A percentile compares a stretch with the other conserved stretches of the same genome.
Conservation (phyloP, 106 monocot genomes). For the Iris macrosiphon region DNA sequence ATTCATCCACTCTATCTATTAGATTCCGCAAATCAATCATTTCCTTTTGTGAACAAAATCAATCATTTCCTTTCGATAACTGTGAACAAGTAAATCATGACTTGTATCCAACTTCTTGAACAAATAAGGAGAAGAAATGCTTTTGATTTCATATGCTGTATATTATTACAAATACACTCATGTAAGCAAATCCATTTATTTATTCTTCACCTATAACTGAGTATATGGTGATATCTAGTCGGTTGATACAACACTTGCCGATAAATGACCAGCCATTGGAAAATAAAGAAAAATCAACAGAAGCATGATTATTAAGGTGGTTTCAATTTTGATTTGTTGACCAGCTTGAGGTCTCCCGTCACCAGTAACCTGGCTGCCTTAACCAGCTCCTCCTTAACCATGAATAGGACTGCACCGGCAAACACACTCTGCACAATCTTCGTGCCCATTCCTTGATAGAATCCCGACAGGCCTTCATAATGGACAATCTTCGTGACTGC, state of each 20-base stretch:
- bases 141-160: too few species aligned
- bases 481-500: slow-evolving; percentile 75
- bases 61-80: too few species aligned
- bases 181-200: too few species aligned
- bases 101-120: too few species aligned
- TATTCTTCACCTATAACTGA: too few species aligned
- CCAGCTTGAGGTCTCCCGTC: slow-evolving; percentile 8
- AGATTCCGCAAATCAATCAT: too few species aligned
- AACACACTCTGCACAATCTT: slow-evolving; percentile 91
- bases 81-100: too few species aligned
- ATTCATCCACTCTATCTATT: too few species aligned
- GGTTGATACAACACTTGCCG: background rate
- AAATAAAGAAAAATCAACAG: background rate
- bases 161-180: too few species aligned
- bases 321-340: slow-evolving; percentile 11
- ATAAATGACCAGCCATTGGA: background rate
- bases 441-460: slow-evolving; percentile 87
- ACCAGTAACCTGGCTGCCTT: slow-evolving; percentile 15
- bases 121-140: too few species aligned
- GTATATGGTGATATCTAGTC: background rate
- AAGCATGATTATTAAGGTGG: slow-evolving; percentile 7
- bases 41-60: too few species aligned
- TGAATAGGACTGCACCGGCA: slow-evolving; percentile 81
- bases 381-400: slow-evolving; percentile 80
- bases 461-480: slow-evolving; percentile 60